A percentile compares a stretch with the other conserved stretches of the same genome.
These are phyloP conservation scores for Alternaria sp. DNA, from an alignment of 2,329 filamentous ascomycete species.

Conservation along the genomic window DNA sequence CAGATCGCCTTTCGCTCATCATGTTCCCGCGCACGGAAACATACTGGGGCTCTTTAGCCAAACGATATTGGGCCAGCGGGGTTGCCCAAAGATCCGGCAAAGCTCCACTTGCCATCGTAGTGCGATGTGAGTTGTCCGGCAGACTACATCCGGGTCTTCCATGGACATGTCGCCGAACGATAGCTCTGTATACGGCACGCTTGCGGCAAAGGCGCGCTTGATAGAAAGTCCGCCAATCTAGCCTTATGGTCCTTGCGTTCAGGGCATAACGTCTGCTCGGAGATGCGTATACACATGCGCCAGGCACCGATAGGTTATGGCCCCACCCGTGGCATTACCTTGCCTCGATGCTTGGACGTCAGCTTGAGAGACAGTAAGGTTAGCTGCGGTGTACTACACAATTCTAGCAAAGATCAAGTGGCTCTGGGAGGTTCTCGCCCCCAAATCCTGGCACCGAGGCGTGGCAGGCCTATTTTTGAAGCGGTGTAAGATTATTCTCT, in stretches of 20 bases:
- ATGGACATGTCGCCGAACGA: too few relatives aligned
- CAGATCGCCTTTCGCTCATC: background rate
- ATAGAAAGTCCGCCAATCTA: too few relatives aligned
- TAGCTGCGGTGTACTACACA: conserved; percentile 4
- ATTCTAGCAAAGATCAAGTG: too few relatives aligned
- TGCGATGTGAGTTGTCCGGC: too few relatives aligned
- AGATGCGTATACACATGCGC: background rate
- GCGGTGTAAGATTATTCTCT: background rate
- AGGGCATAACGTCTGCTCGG: background rate
- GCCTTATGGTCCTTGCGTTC: too few relatives aligned
- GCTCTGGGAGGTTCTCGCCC: too few relatives aligned
- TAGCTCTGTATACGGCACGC: too few relatives aligned
- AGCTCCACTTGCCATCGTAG: too few relatives aligned
- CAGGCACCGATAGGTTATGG: background rate
- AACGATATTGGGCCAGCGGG: background rate
- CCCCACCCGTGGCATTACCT: background rate
- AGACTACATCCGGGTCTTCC: too few relatives aligned
- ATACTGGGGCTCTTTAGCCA: background rate
- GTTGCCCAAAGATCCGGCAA: background rate
- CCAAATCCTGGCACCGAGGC: too few relatives aligned
- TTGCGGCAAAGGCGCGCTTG: too few relatives aligned
- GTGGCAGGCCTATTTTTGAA: too few relatives aligned
- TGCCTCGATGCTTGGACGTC: background rate
- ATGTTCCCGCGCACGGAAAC: background rate
- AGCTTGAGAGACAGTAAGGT: background rate